phyloP scores from a whole-genome alignment of 352 stramenopile species.

The Phytophthora pini region DNA sequence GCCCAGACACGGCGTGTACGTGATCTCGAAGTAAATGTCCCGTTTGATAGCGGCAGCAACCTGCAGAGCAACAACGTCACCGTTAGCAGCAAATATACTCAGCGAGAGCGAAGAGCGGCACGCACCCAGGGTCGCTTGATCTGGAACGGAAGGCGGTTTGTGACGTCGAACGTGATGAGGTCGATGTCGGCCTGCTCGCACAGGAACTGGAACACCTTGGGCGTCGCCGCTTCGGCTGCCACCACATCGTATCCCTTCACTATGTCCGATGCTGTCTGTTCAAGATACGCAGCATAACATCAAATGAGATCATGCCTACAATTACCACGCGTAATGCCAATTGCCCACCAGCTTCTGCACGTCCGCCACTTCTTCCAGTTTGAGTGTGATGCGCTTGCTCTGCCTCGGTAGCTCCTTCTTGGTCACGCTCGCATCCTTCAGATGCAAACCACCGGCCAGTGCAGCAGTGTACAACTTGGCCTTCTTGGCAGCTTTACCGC shows the following conservation, averaged over 20 bases:
- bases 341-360: conserved; percentile 63
- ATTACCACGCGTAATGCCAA: background rate
- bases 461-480: conserved; percentile 65
- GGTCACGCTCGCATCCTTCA: conserved; percentile 28
- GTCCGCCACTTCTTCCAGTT: conserved; percentile 73
- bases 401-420: conserved; percentile 54
- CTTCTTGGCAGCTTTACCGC: conserved; percentile 62
- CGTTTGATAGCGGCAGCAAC: conserved; percentile 77
- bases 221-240: conserved; percentile 64
- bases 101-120: conserved; percentile 7
- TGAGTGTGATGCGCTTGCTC: conserved; percentile 77
- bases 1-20: conserved; percentile 75
- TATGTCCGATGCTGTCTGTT: conserved; percentile 56
- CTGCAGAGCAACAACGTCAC: conserved; percentile 29
- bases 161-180: conserved; percentile 84
- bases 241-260: conserved; percentile 83
- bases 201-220: conserved; percentile 85
- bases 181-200: conserved; percentile 85
- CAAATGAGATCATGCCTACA: background rate
- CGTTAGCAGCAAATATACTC: background rate
- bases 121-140: conserved; percentile 79
- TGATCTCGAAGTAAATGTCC: conserved; percentile 82
- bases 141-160: conserved; percentile 80
- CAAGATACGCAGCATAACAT: background rate
- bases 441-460: conserved; percentile 47